Base-by-base conservation (phyloP, 2,329 filamentous ascomycete genomes). In the Didymosphaeria variabile region DNA sequence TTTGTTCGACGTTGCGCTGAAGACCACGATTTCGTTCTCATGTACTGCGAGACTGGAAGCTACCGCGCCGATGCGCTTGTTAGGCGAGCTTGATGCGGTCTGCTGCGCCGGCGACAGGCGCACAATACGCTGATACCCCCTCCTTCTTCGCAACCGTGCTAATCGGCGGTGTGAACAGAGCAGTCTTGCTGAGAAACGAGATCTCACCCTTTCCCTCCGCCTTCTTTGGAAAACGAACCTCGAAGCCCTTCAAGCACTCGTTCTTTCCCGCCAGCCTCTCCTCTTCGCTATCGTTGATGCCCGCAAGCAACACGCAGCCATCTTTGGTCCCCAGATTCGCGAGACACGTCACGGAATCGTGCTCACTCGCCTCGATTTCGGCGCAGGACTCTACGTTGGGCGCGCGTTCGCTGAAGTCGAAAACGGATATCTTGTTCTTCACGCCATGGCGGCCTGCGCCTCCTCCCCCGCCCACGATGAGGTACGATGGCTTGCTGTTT, bases 341-440 rank as follows among this genome's bases (percentile, higher is more conserved):
- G 53, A 97, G 84, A 57, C 91, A 94, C 66, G 91, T 93, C 60
- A 97, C 92, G 59, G 91, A 96, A 79, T 98, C 94, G 81, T 97
- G 94, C 73, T 94, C 88, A 69, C 91, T 91, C 52, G 97, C 87
- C 61, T 93, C 88, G 72, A 94, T 84, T 68, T 97, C 91, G 66
- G 89, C 87, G 23, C 85, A 82, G n/a, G 77, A 72, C 67, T 90
- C 82, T 64, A 88, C 85, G 19, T 52, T 73, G 53, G 92, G 81
- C 51, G 89, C 86, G 58, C 87, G 83, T 40, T 86, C 88, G 70
- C 87, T 88, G n/a, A 89, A 85, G 75, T 94, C 89, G 64, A 97
- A 84, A 15, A 93, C 82, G 34, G 55, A 55, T 42, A 59, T 64
- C 55, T 67, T 63, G 53, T 63, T 63, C 44, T 65, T 52, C 1